These are phyloP conservation scores for Amanita muscaria DNA, from an alignment of 768 basidiomycete species.

Conservation along the genomic window DNA sequence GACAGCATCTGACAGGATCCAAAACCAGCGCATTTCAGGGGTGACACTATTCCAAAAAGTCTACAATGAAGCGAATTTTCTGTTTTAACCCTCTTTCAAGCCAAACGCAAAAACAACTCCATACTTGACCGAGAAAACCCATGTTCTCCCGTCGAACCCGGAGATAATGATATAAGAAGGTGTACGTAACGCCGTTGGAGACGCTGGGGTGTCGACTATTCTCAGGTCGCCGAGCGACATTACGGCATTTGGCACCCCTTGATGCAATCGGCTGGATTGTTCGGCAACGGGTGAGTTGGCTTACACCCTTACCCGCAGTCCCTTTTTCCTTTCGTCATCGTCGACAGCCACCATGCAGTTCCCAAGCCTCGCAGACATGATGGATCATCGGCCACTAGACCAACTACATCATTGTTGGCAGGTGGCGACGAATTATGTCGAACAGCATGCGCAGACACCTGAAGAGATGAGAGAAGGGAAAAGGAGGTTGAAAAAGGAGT, in stretches of 20 bases:
- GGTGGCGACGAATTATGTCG: slow-evolving; percentile 1
- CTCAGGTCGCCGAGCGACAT: not conserved
- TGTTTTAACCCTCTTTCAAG: too few species aligned
- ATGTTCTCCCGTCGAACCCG: too few species aligned
- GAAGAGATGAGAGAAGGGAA: slow-evolving; percentile 2
- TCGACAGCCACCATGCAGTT: not conserved
- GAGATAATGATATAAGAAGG: too few species aligned
- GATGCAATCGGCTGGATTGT: slow-evolving; percentile 1
- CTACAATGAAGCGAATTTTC: too few species aligned
- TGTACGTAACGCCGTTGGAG: too few species aligned
- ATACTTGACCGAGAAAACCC: too few species aligned
- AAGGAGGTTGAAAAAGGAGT: not conserved
- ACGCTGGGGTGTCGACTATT: not conserved
- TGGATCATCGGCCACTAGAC: slow-evolving; percentile 3
- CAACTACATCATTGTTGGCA: slow-evolving; percentile 6
- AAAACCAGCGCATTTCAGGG: too few species aligned
- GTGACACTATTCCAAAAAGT: too few species aligned
- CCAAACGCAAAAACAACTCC: too few species aligned
- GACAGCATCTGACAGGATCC: too few species aligned
- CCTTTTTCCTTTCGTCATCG: not conserved
- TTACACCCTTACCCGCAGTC: not conserved
- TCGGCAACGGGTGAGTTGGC: not conserved
- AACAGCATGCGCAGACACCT: not conserved
- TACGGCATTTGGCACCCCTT: slow-evolving; percentile 5
- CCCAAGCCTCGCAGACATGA: slow-evolving; percentile 2